Base-by-base conservation (phyloP, 257 asterid genomes). In the Anisodus acutangulus region DNA sequence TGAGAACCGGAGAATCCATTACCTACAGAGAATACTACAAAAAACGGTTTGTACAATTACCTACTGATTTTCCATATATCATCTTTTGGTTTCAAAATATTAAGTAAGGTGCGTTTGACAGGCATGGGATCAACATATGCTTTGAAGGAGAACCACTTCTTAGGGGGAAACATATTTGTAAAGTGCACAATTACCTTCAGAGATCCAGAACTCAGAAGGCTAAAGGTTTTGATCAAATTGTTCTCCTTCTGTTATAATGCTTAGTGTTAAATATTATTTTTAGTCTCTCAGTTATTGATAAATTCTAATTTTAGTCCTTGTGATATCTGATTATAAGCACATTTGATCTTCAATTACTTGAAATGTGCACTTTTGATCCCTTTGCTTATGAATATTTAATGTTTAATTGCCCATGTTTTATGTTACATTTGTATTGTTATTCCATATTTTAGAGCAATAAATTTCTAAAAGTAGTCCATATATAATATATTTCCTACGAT, bases 101-200 rank as follows among this genome's bases (percentile, higher is more conserved):
- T 69, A 83, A n/a, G 37, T 0, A 17, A 0, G 8, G 2, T 49
- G 47, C 15, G 53, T 1, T 45, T 88, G 85, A 82, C 94, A 95
- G 98, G 76, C 92, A 94, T 85, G 93, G 87, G 39, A 88, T 92
- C 84, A 63, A 68, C 17, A 80, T 95, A 92, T 58, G 74, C 17
- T 88, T 51, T 82, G 93, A 89, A 83, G 81, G 45, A 37, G 88
- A 95, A 87, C 70, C 84, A 60, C 89, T 95, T 83, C 90, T 95
- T 2, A 41, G 85, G 1, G 99, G 89, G 47, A 92, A 86, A 53
- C 90, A 2, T 8, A 51, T 93, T 10, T 88, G 86, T 64, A 62
- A 87, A 0, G 91, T 89, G 82, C 93, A 87, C 17, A 95, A 93
- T 87, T 91, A 80, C 84, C 94, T 94, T 55, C 91, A 88, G 22